Evolutionary conservation across 352 stramenopile species (phyloP), one percentile per base, ranked within the genome.

Genomic region (Phytophthora macrochlamydospora): DNA sequence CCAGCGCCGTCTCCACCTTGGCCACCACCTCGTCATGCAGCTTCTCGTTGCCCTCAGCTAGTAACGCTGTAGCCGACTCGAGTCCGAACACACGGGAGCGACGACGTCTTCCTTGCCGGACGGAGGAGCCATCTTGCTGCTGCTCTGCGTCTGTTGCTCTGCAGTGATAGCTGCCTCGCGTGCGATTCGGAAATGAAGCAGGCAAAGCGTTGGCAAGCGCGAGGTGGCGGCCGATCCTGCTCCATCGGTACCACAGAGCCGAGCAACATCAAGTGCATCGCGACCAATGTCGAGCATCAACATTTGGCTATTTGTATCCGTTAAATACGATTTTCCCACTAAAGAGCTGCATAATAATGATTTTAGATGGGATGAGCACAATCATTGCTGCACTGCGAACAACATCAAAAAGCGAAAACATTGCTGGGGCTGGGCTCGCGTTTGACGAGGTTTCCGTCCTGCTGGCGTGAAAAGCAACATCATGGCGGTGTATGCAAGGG

Each of bases 21-120:
- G 48, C 29, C n/a, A 68, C 67, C 5, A 81, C 37, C 29, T 74
- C 49, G 0, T 72, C 53, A 32, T 85, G 74, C 18, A 82, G 62
- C 5, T 54, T 58, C 32, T 76, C 49, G 3, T 74, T 68, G 4
- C 73, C 76, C 2, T 83, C 45, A 28, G 63, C 62, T 56, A 83
- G 67, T 40, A 67, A 46, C 18, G 61, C 52, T 28, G 43, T 11
- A 12, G 45, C 61, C 33, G 61, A 68, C 61, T 68, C 61, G 31
- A 62, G 55, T 18, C 61, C 61, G 46, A 68, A 40, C 9, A 11
- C 6, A 6, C 6, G 6, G 6, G 6, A 11, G 35, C 35, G 6
- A 11, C 35, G 9, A 11, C 35, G 6, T 40, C 35, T 40, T 40
- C 35, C 35, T 40, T 6, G 35, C 6, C 35, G 6, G 35, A 40